Evolutionary conservation across 2,329 filamentous ascomycete genomes (phyloP).

Genomic region (Colletotrichum sp.): DNA sequence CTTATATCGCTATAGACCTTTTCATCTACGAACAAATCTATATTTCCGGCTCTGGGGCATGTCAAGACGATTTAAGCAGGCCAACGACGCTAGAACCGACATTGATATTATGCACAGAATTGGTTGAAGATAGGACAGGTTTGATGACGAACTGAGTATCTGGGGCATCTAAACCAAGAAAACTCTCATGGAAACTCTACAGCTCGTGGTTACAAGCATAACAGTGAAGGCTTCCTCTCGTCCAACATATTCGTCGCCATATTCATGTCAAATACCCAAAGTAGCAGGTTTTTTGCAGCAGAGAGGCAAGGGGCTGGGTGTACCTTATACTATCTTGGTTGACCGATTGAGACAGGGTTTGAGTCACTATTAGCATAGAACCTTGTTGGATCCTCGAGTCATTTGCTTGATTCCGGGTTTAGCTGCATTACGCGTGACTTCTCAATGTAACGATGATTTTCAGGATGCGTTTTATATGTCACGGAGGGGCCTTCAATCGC

Average conservation of each 20-base stretch:
- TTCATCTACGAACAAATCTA: not conserved
- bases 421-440: not conserved
- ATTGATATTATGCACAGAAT: no score
- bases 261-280: not conserved
- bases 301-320: no score
- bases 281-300: not conserved
- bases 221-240: not conserved
- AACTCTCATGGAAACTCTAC: not conserved
- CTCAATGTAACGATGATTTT: fast-evolving
- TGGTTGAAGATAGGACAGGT: fast-evolving
- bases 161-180: not conserved
- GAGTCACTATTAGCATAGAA: not conserved
- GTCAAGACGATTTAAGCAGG: fast-evolving
- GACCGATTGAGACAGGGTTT: no score
- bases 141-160: not conserved
- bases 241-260: fast-evolving
- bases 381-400: not conserved
- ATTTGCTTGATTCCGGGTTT: not conserved
- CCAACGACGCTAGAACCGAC: no score
- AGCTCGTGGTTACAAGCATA: fast-evolving
- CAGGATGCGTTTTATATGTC: not conserved
- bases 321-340: no score
- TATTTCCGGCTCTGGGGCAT: fast-evolving
- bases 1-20: not conserved
- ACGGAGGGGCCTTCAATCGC: not conserved